Base-by-base conservation (phyloP, 164 flowering plant genomes). In the Magnolia kwangsiensis region DNA sequence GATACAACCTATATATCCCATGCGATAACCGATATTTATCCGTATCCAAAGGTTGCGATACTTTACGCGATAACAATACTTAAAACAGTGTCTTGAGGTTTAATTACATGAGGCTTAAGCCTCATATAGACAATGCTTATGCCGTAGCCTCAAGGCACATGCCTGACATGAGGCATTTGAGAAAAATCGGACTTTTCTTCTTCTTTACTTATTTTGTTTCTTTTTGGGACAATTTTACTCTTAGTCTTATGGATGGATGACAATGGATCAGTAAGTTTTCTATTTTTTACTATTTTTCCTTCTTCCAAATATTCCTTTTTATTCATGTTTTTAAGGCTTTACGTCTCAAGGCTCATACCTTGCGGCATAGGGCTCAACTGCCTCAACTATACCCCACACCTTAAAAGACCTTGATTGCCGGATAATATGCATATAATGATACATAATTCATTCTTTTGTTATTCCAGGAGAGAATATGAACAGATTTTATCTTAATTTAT, bases 351-450 rank as follows among this genome's bases (percentile, higher is more conserved):
- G 45, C 45, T 37, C 4, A 37, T 37, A 37, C 45, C 45, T 37
- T 37, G 45, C 3, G 45, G 0, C 45, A 37, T 37, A 37, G 45
- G 45, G 45, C 45, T 37, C 45, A 37, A 37, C 45, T 37, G 45
- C 45, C 45, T 5, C 45, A 37, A 37, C 45, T 37, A 37, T 37
- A 37, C 45, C 7, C 45, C 7, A 5, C 45, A 37, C 6, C 63
- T 59, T 59, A 8, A 19, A 8, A 8, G 68, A 14, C 10, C 23
- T 64, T 20, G 7, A 64, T 21, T 3, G 2, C 9, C 2, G 27
- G 23, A 65, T 65, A 24, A 61, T 29, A 74, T 61, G 68, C 58
- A 18, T 74, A 27, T 74, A 8, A 65, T 24, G 10, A 50, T 65
- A 18, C 31, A 50, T 63, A 21, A 66, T 63, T 65, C 55, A 63